Base-by-base conservation (phyloP, 306 rosid species). In the Quercus robur region DNA sequence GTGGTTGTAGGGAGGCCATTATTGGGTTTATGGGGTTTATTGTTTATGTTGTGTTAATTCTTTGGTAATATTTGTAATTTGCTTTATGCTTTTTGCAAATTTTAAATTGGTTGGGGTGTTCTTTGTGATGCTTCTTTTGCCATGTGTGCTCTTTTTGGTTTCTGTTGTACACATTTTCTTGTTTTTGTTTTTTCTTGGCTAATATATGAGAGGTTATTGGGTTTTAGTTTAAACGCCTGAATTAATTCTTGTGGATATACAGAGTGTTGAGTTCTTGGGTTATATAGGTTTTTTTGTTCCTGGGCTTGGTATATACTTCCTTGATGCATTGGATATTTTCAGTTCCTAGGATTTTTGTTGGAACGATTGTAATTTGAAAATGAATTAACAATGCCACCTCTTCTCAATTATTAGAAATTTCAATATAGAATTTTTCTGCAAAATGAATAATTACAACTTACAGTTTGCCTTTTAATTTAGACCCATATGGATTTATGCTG, bases 131-230 rank as follows among this genome's bases (percentile, higher is more conserved):
- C 51, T 66, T 74, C 76, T 49, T 63, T 81, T 70, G 51, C 7
- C 56, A 3, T 55, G 21, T 78, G 85, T 41, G 46, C 74, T 62
- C 0, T 41, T 62, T 1, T 31, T 69, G 4, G 31, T 58, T 63
- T 79, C 57, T 41, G 19, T 18, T 77, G 70, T 78, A 13, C 46
- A 64, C 64, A 6, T 89, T 19, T 84, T 49, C 5, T 8, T 41
- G 46, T 41, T 41, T 8, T 41, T 41, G 46, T 41, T 41, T 41
- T 41, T 41, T 41, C 46, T 41, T 41, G 46, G 46, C 12, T 41
- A 8, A 41, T 41, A 2, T 41, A 41, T 41, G 46, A 26, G 68
- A 25, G 19, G 68, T 26, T 25, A 30, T 62, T 63, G 54, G 41
- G 25, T 55, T 68, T 68, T 77, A 15, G 74, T 54, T 46, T 9